Evolutionary conservation across 176 grass and related monocot genomes (phyloP), one percentile per base, ranked within the genome.

Genomic region (Alloteropsis semialata): DNA sequence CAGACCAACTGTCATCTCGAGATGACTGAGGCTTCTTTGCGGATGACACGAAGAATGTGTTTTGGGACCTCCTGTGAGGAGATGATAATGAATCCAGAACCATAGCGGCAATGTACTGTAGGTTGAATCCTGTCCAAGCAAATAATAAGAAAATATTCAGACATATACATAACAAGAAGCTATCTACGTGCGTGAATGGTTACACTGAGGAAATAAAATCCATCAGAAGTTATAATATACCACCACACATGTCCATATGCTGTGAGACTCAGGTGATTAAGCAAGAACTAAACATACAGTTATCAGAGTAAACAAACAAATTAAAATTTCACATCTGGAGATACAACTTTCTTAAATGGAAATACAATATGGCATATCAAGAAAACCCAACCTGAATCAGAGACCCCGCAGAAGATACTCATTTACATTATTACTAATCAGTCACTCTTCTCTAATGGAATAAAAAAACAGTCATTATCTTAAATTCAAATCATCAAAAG

Each of bases 21-120:
- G 92, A 89, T 85, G 79, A 84, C 71, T 82, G 87, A 84, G 77
- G 75, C 73, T 79, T 95, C 82, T 95, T 93, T 19, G 84, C 30
- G 8, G 84, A 74, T 49, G 92, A 49, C n/a, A 74, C 7, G 37
- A 95, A 93, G 36, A 90, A 86, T 19, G 82, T 84, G 89, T 90
- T 95, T 57, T 91, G 92, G n/a, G 89, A 91, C 78, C 88, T 93
- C 89, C 89, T 88, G 68, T 90, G 90, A 62, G 92, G 92, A 71
- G 96, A 98, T 55, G 96, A 89, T 69, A 98, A 72, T 42, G 96
- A 84, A 91, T 95, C 90, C 37, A 98, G 88, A 85, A 93, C 96
- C 96, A 98, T 98, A 81, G 27, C 73, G 13, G 39, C 1, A 50
- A 25, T 29, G 14, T 53, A 55, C 37, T 30, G 32, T 53, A 21